These are phyloP conservation scores for Hyphopichia homilentoma DNA, from an alignment of 805 yeast species.

Conservation along the genomic window DNA sequence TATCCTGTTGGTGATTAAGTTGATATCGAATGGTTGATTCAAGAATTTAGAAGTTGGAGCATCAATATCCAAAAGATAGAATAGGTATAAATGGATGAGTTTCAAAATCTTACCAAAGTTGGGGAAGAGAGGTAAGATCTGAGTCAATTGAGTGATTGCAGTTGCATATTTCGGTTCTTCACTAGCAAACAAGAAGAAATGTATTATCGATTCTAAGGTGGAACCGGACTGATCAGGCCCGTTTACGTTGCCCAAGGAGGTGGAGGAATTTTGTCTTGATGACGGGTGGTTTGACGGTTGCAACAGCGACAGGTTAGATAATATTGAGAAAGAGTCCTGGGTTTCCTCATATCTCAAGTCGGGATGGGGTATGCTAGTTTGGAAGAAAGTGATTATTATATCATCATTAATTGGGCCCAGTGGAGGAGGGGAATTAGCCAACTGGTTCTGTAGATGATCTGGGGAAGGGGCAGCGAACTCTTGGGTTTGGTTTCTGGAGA, in stretches of 20 bases:
- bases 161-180: conserved; percentile 8
- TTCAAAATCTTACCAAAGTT: conserved; percentile 26
- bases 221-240: conserved; percentile 52
- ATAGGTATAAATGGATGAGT: conserved; percentile 12
- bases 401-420: background rate
- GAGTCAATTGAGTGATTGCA: conserved; percentile 15
- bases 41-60: conserved; percentile 8
- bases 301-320: no score
- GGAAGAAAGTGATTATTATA: conserved; percentile 18
- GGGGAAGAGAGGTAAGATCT: conserved; percentile 34
- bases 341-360: conserved; percentile 39
- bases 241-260: conserved; percentile 15
- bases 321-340: background rate
- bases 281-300: no score
- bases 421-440: background rate
- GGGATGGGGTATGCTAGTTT: conserved; percentile 32
- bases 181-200: conserved; percentile 48
- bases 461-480: background rate
- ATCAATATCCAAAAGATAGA: conserved; percentile 5
- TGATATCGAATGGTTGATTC: conserved; percentile 12
- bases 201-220: conserved; percentile 70
- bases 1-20: conserved; percentile 46
- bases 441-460: background rate
- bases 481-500: background rate
- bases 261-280: background rate